phyloP scores from a whole-genome alignment of 2,329 filamentous ascomycete genomes.

The Fusarium marasasianum region DNA sequence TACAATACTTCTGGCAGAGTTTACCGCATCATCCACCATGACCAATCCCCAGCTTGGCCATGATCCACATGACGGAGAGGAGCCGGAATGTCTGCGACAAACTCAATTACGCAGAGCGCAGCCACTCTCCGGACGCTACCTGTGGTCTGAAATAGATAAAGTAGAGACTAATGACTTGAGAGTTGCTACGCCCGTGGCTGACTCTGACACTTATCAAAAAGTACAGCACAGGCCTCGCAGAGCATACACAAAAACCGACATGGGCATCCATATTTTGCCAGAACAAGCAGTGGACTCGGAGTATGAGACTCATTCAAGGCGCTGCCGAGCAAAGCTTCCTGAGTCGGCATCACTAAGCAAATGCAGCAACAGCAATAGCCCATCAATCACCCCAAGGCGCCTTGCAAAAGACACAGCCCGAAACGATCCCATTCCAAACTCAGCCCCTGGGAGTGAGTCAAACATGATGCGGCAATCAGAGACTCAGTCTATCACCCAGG shows the following conservation, averaged over 20 bases:
- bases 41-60: not conserved
- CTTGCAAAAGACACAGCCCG: not conserved
- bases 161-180: too few species aligned
- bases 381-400: not conserved
- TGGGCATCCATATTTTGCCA: accelerated
- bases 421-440: not conserved
- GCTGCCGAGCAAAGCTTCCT: accelerated
- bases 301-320: not conserved
- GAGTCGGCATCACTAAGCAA: not conserved
- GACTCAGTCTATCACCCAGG: not conserved
- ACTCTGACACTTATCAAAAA: not conserved
- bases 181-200: not conserved
- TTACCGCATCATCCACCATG: not conserved
- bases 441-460: too few species aligned
- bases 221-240: not conserved
- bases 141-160: not conserved
- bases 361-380: not conserved
- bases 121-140: accelerated
- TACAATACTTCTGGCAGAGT: accelerated
- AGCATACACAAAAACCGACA: not conserved
- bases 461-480: not conserved
- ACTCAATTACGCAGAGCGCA: not conserved
- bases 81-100: too few species aligned
- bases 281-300: not conserved
- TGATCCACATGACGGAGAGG: not conserved